phyloP scores from a whole-genome alignment of 495 filamentous ascomycete genomes.

The Penicillium mononematosum region DNA sequence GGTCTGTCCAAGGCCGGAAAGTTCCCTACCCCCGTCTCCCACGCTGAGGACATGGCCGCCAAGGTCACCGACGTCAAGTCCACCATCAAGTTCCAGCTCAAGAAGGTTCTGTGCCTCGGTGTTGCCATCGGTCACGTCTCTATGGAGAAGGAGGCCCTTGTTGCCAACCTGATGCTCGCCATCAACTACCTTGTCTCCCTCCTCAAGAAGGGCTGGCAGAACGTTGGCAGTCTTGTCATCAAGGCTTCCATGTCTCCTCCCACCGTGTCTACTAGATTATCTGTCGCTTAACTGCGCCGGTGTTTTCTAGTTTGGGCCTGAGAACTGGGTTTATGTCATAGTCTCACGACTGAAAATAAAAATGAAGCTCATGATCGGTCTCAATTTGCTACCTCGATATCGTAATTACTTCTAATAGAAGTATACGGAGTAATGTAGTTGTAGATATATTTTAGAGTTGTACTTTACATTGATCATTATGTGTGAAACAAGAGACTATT shows the following conservation, averaged over 20 bases:
- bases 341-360: constrained; percentile 32
- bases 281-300: constrained; percentile 35
- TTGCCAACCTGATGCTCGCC: constrained; percentile 94
- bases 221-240: constrained; percentile 97
- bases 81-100: constrained; percentile 99
- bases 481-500: background rate
- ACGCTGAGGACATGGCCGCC: constrained; percentile 84
- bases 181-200: constrained; percentile 99
- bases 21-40: constrained; percentile 97
- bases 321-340: constrained; percentile 37
- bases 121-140: constrained; percentile 97
- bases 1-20: constrained; percentile 99
- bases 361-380: constrained; percentile 38
- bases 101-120: constrained; percentile 99
- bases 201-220: constrained; percentile 99
- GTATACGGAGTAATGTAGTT: too few species aligned
- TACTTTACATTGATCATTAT: constrained; percentile 4
- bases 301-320: constrained; percentile 23
- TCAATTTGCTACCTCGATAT: constrained; percentile 7
- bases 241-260: constrained; percentile 98
- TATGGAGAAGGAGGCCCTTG: constrained; percentile 93
- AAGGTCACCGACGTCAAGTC: constrained; percentile 99
- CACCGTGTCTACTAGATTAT: constrained; percentile 86
- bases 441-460: background rate
- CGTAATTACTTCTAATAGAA: background rate